These are phyloP conservation scores for Mycosphaerella sp. DNA, from an alignment of 2,329 filamentous ascomycete genomes.

Conservation along the genomic window DNA sequence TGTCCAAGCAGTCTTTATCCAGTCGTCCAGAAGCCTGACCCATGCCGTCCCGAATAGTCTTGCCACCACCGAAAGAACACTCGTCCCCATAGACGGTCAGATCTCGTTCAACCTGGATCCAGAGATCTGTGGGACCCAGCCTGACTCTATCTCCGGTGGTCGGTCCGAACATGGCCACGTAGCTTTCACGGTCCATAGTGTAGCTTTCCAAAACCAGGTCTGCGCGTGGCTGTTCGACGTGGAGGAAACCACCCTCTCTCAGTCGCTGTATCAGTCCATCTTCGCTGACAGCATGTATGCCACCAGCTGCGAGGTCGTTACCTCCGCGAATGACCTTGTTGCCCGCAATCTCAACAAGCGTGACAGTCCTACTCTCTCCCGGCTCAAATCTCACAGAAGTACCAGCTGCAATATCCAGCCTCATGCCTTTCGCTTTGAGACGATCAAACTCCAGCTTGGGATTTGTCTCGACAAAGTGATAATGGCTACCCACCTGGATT, in stretches of 20 bases:
- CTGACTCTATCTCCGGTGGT: slow-evolving; percentile 82
- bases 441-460: slow-evolving; percentile 85
- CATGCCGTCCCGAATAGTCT: slow-evolving; percentile 92
- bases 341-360: slow-evolving; percentile 81
- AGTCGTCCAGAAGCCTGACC: slow-evolving; percentile 76
- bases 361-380: slow-evolving; percentile 84
- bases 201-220: slow-evolving; percentile 53
- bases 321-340: slow-evolving; percentile 74
- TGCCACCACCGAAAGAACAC: slow-evolving; percentile 91
- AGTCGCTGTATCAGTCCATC: slow-evolving; percentile 62
- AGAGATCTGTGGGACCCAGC: slow-evolving; percentile 77
- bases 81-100: slow-evolving; percentile 82
- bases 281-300: slow-evolving; percentile 54
- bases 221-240: slow-evolving; percentile 60
- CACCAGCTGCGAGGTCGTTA: slow-evolving; percentile 69
- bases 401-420: slow-evolving; percentile 83
- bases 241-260: slow-evolving; percentile 68
- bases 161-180: slow-evolving; percentile 85
- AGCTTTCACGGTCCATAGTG: slow-evolving; percentile 70
- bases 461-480: slow-evolving; percentile 95
- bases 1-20: slow-evolving; percentile 68
- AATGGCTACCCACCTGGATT: slow-evolving; percentile 87
- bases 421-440: slow-evolving; percentile 70
- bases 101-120: slow-evolving; percentile 85
- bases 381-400: slow-evolving; percentile 93